Evolutionary conservation across 441 rosid genomes (phyloP), one percentile per base, ranked within the genome.

Genomic region (Arabidopsis hybrid): DNA sequence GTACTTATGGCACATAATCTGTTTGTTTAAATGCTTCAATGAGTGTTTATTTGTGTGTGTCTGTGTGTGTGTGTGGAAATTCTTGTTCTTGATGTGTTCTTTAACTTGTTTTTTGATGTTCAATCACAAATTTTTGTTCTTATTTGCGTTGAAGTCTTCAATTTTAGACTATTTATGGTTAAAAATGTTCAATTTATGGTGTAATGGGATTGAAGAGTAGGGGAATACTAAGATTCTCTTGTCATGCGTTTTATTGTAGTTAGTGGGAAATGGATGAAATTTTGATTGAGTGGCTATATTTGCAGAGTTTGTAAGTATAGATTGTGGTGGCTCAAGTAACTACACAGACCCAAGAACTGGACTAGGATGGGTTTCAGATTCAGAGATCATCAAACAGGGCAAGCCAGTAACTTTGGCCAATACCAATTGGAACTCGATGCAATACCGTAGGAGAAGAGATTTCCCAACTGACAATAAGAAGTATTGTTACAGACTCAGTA

Each of bases 291-390:
- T 21, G 26, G 26, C 47, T 60, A 45, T 72, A 9, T 68, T 43
- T 82, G 86, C 93, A 95, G 99, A 92, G 58, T 95, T 95, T 76
- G 56, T 84, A 69, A 95, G 98, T 75, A 83, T 95, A 82, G 98
- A 95, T 69, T 95, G 99, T 70, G 97, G 99, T 74, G 84, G 96
- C 63, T 69, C 85, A 69, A 75, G 80, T 61, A 85, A 88, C 81
- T 83, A 85, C 84, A 87, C 84, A 26, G 97, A 95, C 83, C 73
- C 83, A 3, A 79, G 16, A 60, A 89, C 95, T 36, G 95, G 91
- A 61, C 82, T 95, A 38, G 67, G 73, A 85, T 95, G 99, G 99
- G 71, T 83, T 69, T 90, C 99, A 73, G 99, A 95, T 80, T 59
- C 71, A 63, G 87, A 78, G 8, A 64, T 91, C 14, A 83, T 90